phyloP scores from a whole-genome alignment of 2,329 filamentous ascomycete genomes.

The Lizonia empirigonia region DNA sequence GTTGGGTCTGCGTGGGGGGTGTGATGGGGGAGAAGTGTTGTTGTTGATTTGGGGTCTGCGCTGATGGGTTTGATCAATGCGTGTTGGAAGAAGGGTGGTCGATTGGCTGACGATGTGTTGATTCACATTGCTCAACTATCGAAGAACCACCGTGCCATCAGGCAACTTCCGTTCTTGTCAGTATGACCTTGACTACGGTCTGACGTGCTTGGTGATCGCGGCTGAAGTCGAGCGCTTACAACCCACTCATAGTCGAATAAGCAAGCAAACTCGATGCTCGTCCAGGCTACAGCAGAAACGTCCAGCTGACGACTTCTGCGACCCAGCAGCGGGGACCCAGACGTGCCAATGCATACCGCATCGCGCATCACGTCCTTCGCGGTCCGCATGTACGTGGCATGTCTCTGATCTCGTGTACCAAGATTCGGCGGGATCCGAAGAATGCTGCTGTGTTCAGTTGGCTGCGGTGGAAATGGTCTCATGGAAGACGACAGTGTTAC shows the following conservation, averaged over 20 bases:
- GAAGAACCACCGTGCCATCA: too few relatives aligned
- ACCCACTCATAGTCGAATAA: slow-evolving; percentile 1
- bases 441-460: slow-evolving; percentile 4
- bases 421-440: slow-evolving; percentile 12
- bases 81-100: background rate
- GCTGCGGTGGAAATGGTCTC: too few relatives aligned
- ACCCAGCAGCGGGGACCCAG: background rate
- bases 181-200: background rate
- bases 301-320: slow-evolving; percentile 6
- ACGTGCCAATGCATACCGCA: background rate
- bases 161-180: background rate
- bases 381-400: slow-evolving; percentile 11
- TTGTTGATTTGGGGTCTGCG: background rate
- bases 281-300: background rate
- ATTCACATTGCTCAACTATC: too few relatives aligned
- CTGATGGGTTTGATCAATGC: background rate
- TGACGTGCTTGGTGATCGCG: background rate
- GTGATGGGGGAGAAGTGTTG: background rate
- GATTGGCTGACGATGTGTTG: background rate
- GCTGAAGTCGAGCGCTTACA: slow-evolving; percentile 10
- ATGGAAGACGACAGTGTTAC: slow-evolving; percentile 4
- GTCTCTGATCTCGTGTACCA: slow-evolving; percentile 13
- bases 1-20: background rate
- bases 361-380: slow-evolving; percentile 9
- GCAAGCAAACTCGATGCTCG: slow-evolving; percentile 1